Conservation (phyloP, 345 rosid species). For the Eutrema yunnanense region DNA sequence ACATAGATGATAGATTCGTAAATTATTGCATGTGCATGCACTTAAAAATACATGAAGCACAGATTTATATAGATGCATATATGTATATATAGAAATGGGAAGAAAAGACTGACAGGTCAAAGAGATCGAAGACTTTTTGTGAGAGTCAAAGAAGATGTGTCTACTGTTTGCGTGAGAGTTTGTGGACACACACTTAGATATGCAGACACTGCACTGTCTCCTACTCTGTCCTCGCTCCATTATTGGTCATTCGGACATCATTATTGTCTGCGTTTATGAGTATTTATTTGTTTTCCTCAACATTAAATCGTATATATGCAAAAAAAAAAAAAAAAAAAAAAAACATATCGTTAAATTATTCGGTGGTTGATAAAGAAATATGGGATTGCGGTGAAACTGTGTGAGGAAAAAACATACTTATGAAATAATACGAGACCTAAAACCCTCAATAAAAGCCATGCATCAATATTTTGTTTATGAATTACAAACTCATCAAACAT, state of each 20-base stretch:
- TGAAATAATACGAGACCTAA: neutral
- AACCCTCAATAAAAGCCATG: neutral
- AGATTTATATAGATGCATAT: neutral
- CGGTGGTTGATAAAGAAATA: too few species aligned
- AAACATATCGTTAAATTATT: too few species aligned
- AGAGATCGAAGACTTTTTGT: neutral
- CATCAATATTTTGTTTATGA: neutral
- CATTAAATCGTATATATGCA: neutral
- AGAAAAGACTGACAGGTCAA: slow-evolving; percentile 10
- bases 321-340: too few species aligned
- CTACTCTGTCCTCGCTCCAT: slow-evolving; percentile 9
- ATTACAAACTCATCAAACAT: neutral
- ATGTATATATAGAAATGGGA: neutral
- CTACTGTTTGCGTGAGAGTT: slow-evolving; percentile 15
- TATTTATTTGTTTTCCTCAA: neutral
- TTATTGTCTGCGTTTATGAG: neutral
- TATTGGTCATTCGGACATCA: neutral
- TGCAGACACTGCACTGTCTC: slow-evolving; percentile 8
- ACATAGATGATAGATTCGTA: neutral
- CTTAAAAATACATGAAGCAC: neutral
- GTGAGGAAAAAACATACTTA: too few species aligned
- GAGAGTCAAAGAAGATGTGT: neutral
- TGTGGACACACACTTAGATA: slow-evolving; percentile 15
- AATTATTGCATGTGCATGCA: neutral
- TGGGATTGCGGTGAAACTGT: too few species aligned